Evolutionary conservation across 176 grass and related monocot genomes (phyloP), one percentile per base, ranked within the genome.

Genomic region (Pharus latifolius): DNA sequence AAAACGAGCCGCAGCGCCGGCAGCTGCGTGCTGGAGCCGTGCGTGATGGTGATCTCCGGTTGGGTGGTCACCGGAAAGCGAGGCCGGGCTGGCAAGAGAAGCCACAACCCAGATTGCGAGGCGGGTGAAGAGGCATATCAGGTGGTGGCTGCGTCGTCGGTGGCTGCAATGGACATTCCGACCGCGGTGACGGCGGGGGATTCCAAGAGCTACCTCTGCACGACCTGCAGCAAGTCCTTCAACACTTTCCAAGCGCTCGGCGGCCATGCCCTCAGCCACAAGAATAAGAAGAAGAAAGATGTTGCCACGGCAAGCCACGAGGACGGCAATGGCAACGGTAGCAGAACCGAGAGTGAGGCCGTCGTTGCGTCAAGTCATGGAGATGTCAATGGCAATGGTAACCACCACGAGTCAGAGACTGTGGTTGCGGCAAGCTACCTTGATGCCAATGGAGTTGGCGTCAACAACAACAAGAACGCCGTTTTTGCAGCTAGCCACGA

Each of bases 181-280:
- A 14, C 10, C 37, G 10, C 18, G 0, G 46, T 13, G 4, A 11
- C 3, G 3, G 20, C 2, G 70, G 41, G 7, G 17, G 70, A 53
- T 49, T 31, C 70, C 18, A 34, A 38, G 70, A 54, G 41, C 42
- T 74, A 60, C 70, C 0, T n/a, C 18, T 74, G 70, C 70, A 74
- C 4, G 55, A 17, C 35, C 16, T 74, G 55, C 70, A 42, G 70
- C 7, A 60, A 43, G 0, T 11, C 41, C 70, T 60, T 74, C 56
- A 31, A 44, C 56, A 62, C 56, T 45, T 3, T 49, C 72, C 72
- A 62, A 43, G 56, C 56, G 19, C 56, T 74, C 29, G 56, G 72
- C 43, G 72, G 72, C 11, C 82, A 84, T 7, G 60, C 66, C 60
- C 67, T 49, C 16, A 60, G 82, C 28, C 74, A 84, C 74, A 72